These are phyloP conservation scores for Annulohypoxylon truncatum DNA, from an alignment of 2,329 filamentous ascomycete species.

Conservation along the genomic window DNA sequence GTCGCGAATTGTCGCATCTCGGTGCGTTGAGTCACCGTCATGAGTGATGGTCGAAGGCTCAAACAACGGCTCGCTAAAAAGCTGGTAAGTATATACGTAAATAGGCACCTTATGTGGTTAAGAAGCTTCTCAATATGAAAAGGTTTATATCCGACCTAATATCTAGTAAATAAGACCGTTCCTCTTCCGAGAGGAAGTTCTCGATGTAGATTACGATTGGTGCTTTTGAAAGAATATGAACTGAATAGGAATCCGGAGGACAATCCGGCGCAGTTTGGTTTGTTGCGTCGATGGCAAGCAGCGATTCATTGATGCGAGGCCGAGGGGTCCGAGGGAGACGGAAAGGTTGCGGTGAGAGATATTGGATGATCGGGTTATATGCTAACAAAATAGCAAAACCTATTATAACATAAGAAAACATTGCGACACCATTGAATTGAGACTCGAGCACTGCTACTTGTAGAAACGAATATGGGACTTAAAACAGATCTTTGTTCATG, in stretches of 20 bases:
- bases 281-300: conserved; percentile 60
- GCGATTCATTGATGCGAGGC: conserved; percentile 62
- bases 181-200: conserved; percentile 59
- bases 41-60: conserved; percentile 63
- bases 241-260: conserved; percentile 56
- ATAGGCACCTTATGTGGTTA: background rate
- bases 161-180: conserved; percentile 61
- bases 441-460: background rate
- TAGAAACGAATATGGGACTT: background rate
- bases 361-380: conserved; percentile 57
- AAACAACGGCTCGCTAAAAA: conserved; percentile 59
- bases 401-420: conserved; percentile 60
- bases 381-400: conserved; percentile 57
- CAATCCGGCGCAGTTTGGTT: conserved; percentile 54
- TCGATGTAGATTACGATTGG: conserved; percentile 67
- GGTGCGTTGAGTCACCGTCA: conserved; percentile 57
- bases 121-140: background rate
- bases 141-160: conserved; percentile 56
- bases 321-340: conserved; percentile 54
- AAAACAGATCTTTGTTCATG: background rate
- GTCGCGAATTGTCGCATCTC: conserved; percentile 60
- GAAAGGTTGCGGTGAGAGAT: conserved; percentile 49
- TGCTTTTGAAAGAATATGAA: conserved; percentile 61
- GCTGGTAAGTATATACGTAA: background rate
- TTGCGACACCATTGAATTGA: conserved; percentile 40